Conservation (phyloP, 2,329 filamentous ascomycete species). For the Chrysoporthe cubensis region DNA sequence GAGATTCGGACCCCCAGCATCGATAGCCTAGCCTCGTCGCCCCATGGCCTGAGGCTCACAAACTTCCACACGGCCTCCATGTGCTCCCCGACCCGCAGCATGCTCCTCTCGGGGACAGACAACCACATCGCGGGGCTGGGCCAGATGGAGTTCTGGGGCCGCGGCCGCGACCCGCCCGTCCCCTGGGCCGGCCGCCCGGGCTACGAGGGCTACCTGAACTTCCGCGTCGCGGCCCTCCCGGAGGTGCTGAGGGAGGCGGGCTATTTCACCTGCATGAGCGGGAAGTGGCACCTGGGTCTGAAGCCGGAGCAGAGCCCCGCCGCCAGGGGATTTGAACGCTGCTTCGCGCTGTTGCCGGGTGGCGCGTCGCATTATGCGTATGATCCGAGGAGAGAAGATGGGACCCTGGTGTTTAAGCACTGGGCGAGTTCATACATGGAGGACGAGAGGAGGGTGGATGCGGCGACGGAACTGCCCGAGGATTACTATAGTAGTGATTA, state of each 20-base stretch:
- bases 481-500: slow-evolving; percentile 58
- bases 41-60: slow-evolving; percentile 56
- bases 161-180: not conserved
- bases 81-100: slow-evolving; percentile 62
- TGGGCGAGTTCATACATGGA: slow-evolving; percentile 45
- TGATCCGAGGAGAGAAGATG: slow-evolving; percentile 45
- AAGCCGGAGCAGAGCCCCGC: slow-evolving; percentile 60
- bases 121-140: slow-evolving; percentile 24
- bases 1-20: slow-evolving; percentile 63
- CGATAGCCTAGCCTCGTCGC: slow-evolving; percentile 51
- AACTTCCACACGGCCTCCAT: slow-evolving; percentile 64
- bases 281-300: slow-evolving; percentile 48
- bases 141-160: slow-evolving; percentile 14
- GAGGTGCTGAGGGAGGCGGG: slow-evolving; percentile 39
- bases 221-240: slow-evolving; percentile 35
- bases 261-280: slow-evolving; percentile 39
- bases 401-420: slow-evolving; percentile 25
- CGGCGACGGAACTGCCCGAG: slow-evolving; percentile 48
- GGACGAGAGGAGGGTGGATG: slow-evolving; percentile 44
- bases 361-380: slow-evolving; percentile 60
- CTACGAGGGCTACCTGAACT: slow-evolving; percentile 41
- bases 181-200: slow-evolving; percentile 24
- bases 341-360: slow-evolving; percentile 63
- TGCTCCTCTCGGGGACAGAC: slow-evolving; percentile 58
- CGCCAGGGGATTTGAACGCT: slow-evolving; percentile 61